Evolutionary conservation across 148 eudicot species (phyloP), one percentile per base, ranked within the genome.

Genomic region (Heliamphora exappendiculata): DNA sequence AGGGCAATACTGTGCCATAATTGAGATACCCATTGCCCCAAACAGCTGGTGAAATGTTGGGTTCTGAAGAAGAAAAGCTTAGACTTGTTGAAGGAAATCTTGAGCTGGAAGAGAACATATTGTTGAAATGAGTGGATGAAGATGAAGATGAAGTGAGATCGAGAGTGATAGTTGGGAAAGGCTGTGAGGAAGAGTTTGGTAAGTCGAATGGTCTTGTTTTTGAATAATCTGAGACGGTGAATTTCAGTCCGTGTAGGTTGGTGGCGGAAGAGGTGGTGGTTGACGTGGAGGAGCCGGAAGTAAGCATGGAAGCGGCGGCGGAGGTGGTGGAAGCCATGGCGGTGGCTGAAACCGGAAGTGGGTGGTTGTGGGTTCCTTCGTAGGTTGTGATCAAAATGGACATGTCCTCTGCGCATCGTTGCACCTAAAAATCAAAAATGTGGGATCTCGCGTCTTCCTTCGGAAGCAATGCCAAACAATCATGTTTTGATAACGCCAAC

Each of bases 311-410:
- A 12, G 92, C 97, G 1, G 94, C 94, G 9, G 97, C 97, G 2
- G 92, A 87, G 70, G 97, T 92, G 71, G 94, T 87, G 72, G 97
- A 87, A 22, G 97, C 94, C 97, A 92, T 90, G 51, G 92, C 86
- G n/a, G 92, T 90, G 51, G 94, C 97, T 50, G 91, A 79, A 14
- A 75, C 26, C 3, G 97, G 78, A 5, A 92, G 88, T 44, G 91
- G 84, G 82, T 92, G 97, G 82, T 85, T 90, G 80, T 92, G 97
- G 59, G 89, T 88, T 72, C 94, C 97, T 81, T 92, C 97, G 14
- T 92, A 92, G 7, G 92, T 92, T n/a, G 94, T 92, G 83, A 85
- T 90, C 49, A 92, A 72, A 17, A 92, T 84, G 1, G 97, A 88
- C 88, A 82, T 86, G 88, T 92, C 91, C 3, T 88, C 87, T 2